phyloP scores from a whole-genome alignment of 306 rosid species.

The Alnus rubra region DNA sequence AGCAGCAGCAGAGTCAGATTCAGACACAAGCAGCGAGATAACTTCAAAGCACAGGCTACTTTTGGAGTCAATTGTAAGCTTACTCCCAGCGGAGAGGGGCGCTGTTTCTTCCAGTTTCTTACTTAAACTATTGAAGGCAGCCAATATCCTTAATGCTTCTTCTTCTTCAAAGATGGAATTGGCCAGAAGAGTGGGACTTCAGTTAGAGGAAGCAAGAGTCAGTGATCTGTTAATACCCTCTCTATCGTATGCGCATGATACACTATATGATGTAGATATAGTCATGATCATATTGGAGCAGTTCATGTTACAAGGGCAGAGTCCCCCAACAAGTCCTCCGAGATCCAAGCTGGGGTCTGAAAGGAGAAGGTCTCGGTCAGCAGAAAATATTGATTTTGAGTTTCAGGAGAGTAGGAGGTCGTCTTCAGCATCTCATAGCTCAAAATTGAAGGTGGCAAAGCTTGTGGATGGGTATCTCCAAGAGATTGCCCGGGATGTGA shows the following conservation, averaged over 20 bases:
- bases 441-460: conserved; percentile 87
- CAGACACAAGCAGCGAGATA: conserved; percentile 49
- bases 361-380: conserved; percentile 90
- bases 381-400: conserved; percentile 83
- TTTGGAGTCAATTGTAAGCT: conserved; percentile 83
- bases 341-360: conserved; percentile 65
- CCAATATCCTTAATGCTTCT: conserved; percentile 84
- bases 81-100: conserved; percentile 86
- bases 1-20: conserved; percentile 49
- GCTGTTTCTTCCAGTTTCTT: conserved; percentile 86
- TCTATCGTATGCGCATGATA: conserved; percentile 42
- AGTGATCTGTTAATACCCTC: conserved; percentile 82
- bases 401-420: conserved; percentile 95
- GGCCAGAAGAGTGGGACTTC: conserved; percentile 76
- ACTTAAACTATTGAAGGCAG: conserved; percentile 82
- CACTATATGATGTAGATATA: conserved; percentile 72
- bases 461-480: conserved; percentile 88
- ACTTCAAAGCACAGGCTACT: conserved; percentile 72
- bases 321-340: conserved; percentile 89
- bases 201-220: conserved; percentile 80
- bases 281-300: conserved; percentile 76
- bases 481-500: conserved; percentile 76
- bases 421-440: conserved; percentile 91
- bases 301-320: conserved; percentile 78
- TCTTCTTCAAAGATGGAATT: conserved; percentile 78